Base-by-base conservation (phyloP, 1,284 basidiomycete species). In the Ceratobasidium sp. region DNA sequence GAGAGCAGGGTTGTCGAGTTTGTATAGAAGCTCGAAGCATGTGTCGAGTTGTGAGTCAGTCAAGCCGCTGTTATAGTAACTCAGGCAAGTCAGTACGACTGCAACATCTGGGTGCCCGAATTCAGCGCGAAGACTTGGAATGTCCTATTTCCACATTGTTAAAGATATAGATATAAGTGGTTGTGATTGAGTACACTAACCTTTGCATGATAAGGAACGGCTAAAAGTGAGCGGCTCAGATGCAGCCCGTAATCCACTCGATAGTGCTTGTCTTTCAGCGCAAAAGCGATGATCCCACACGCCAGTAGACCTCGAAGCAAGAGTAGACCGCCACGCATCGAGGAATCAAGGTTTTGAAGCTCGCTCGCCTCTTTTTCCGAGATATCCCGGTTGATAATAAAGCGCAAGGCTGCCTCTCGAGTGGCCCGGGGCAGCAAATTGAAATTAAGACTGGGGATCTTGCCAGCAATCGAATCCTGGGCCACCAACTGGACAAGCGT, bases 21-120 rank as follows among this genome's bases (percentile, higher is more conserved):
- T 83, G 32, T 80, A 77, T 3, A 88, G 78, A 2, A 81, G 75
- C 12, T 82, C 76, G 58, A 88, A 86, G 58, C 78, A 81, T 9
- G 71, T 39, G 16, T 77, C 76, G 1, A 87, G 74, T 57, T 88
- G 83, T 2, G 77, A 72, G n/a, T 79, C 73, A 0, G 76, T 78
- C 30, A 88, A 80, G 10, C 87, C 86, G 2, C 79, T 78, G 55
- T 86, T 86, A 59, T 87, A 87, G 72, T 87, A 87, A 0, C 81
- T 82, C 12, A 88, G 78, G 69, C 82, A 87, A 0, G 87, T 87
- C 36, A 87, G 78, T n/a, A 79, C 72, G 59, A 87, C 78, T 0
- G 82, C 80, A 23, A 87, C 79, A 39, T 87, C 86, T 0, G 86
- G 86, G 76, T 87, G 86, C 1, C 85, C 86, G 71, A 87, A 87